A percentile compares a stretch with the other conserved stretches of the same genome.
phyloP scores from a whole-genome alignment of 2,329 filamentous ascomycete species.

The Paramyrothecium roridum region DNA sequence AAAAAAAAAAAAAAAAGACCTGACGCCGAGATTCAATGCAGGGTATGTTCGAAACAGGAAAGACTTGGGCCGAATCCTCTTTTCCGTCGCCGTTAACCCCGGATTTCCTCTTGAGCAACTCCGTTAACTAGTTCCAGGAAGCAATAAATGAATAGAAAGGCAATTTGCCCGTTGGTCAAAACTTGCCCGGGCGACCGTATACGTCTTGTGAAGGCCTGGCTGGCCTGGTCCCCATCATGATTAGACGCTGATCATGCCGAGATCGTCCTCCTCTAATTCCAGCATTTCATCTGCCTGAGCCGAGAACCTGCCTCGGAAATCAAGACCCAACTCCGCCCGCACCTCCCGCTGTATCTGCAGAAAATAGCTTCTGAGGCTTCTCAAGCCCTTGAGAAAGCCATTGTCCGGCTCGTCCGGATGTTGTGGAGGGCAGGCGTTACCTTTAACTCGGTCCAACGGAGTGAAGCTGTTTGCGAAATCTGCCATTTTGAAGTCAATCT shows the following conservation, averaged over 20 bases:
- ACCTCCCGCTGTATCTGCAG: slow-evolving; percentile 82
- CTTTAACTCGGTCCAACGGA: slow-evolving; percentile 67
- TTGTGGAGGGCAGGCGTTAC: slow-evolving; percentile 72
- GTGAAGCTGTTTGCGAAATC: slow-evolving; percentile 98
- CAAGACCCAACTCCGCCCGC: slow-evolving; percentile 47
- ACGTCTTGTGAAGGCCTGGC: neutral
- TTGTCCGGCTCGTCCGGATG: slow-evolving; percentile 79
- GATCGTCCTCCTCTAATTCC: slow-evolving; percentile 24
- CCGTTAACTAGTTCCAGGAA: neutral
- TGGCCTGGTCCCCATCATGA: neutral
- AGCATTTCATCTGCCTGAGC: slow-evolving; percentile 13
- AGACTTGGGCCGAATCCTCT: slow-evolving; percentile 14
- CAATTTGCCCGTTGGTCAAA: neutral
- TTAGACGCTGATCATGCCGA: slow-evolving; percentile 30
- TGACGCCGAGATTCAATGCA: slow-evolving; percentile 21
- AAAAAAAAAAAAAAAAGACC: neutral
- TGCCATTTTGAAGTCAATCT: slow-evolving; percentile 93
- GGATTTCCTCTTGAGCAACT: slow-evolving; percentile 7
- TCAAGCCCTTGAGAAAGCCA: slow-evolving; percentile 83
- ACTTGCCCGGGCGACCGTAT: neutral
- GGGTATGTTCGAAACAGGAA: slow-evolving; percentile 20
- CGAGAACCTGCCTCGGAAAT: slow-evolving; percentile 23
- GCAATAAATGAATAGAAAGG: slow-evolving; percentile 3
- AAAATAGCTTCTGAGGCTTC: slow-evolving; percentile 79
- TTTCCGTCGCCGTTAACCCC: slow-evolving; percentile 2